These are phyloP conservation scores for Sclerotinia sclerotiorum DNA, from an alignment of 2,329 filamentous ascomycete genomes.

Conservation along the genomic window DNA sequence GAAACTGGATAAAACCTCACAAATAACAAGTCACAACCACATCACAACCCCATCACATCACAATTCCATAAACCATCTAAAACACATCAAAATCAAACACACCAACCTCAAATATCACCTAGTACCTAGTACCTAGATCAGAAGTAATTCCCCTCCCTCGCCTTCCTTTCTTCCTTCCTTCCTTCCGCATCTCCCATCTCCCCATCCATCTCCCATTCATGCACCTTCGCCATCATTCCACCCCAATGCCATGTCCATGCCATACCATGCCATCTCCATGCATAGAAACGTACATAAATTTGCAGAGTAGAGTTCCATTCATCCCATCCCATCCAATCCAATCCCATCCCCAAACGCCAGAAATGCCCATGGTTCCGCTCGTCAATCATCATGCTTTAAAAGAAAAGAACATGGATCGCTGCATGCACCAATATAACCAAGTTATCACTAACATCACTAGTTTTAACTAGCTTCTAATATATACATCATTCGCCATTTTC, in stretches of 20 bases:
- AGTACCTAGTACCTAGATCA: too few relatives aligned
- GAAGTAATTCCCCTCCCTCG: too few relatives aligned
- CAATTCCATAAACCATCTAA: too few relatives aligned
- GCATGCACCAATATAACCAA: neutral
- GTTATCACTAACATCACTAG: neutral
- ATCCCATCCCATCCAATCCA: neutral
- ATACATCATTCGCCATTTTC: neutral
- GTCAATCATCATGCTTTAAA: slow-evolving; percentile 1
- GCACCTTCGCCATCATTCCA: too few relatives aligned
- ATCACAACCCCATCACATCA: too few relatives aligned
- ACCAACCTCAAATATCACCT: too few relatives aligned
- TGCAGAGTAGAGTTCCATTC: neutral
- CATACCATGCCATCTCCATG: neutral
- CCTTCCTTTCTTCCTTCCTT: too few relatives aligned
- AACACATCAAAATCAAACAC: too few relatives aligned
- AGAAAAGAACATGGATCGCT: neutral
- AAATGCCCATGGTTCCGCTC: neutral
- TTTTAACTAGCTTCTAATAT: neutral
- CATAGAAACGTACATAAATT: neutral
- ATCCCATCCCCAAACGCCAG: neutral
- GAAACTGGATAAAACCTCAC: too few relatives aligned
- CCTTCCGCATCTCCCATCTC: too few relatives aligned
- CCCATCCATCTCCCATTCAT: too few relatives aligned
- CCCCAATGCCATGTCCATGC: neutral
- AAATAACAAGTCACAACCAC: too few relatives aligned